These are phyloP conservation scores for Aspergillus persii DNA, from an alignment of 2,329 filamentous ascomycete genomes.

Conservation along the genomic window DNA sequence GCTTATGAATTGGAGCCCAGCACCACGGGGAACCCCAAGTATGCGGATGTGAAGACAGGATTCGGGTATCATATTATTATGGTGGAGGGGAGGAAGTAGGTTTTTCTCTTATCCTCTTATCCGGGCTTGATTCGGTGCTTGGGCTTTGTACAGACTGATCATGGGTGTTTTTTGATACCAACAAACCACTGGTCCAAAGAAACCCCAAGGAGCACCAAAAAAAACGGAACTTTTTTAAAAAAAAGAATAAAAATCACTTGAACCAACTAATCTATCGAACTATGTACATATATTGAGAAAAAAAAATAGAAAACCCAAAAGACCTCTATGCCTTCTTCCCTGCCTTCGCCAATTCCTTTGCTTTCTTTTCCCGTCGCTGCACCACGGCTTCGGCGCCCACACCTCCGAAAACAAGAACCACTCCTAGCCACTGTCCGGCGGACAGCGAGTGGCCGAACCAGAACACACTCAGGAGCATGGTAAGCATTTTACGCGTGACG, in stretches of 20 bases:
- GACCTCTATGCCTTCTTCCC: conserved; percentile 27
- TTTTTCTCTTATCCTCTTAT: neutral
- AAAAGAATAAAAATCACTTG: neutral
- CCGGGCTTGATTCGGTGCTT: too few species aligned
- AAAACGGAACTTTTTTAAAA: neutral
- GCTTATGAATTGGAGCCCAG: conserved; percentile 62
- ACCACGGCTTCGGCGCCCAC: conserved; percentile 88
- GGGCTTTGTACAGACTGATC: neutral
- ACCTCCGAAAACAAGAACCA: conserved; percentile 88
- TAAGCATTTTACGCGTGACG: conserved; percentile 98
- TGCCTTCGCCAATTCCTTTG: conserved; percentile 67
- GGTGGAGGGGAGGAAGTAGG: conserved; percentile 62
- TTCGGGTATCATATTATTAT: conserved; percentile 69
- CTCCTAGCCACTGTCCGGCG: conserved; percentile 89
- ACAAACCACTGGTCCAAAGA: too few species aligned
- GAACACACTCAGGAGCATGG: conserved; percentile 94
- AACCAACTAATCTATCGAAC: neutral
- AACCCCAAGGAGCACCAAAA: neutral
- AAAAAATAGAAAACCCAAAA: neutral
- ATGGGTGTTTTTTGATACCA: neutral
- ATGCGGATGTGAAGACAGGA: conserved; percentile 60
- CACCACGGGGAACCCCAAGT: conserved; percentile 60
- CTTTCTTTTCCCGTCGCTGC: conserved; percentile 76
- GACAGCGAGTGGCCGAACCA: conserved; percentile 88
- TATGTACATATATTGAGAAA: conserved; percentile 6